phyloP scores from a whole-genome alignment of 805 yeast genomes.

The Ogataea kodamae region DNA sequence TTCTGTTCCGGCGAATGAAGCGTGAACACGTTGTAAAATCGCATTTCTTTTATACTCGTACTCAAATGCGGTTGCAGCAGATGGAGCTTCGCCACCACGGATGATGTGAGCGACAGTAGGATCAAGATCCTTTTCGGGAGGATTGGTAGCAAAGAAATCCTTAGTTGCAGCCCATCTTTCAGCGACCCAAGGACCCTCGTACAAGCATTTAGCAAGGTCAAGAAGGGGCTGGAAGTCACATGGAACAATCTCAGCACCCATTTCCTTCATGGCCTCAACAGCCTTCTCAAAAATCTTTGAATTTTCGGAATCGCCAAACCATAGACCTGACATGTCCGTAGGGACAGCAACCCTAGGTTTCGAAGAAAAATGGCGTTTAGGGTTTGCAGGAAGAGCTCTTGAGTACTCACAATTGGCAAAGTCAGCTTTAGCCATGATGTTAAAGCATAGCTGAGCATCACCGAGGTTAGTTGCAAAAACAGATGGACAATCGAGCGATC shows the following conservation, averaged over 20 bases:
- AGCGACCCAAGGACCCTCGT: conserved; percentile 99
- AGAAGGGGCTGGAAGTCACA: conserved; percentile 73
- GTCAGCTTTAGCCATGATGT: conserved; percentile 71
- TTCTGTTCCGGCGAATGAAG: conserved; percentile 58
- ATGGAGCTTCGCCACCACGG: conserved; percentile 68
- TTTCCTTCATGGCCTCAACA: conserved; percentile 45
- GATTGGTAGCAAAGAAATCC: conserved; percentile 66
- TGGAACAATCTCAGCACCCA: conserved; percentile 57
- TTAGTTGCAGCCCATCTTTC: conserved; percentile 85
- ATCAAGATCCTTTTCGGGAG: conserved; percentile 69
- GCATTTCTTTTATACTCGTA: conserved; percentile 85
- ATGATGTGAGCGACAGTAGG: conserved; percentile 80
- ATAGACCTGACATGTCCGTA: conserved; percentile 48
- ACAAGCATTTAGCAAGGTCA: conserved; percentile 80
- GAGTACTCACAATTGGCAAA: conserved; percentile 71
- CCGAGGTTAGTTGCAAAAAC: conserved; percentile 70
- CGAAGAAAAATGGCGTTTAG: conserved; percentile 54
- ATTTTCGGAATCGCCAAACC: conserved; percentile 82
- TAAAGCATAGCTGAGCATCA: conserved; percentile 81
- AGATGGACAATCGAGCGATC: conserved; percentile 89
- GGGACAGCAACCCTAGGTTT: conserved; percentile 78
- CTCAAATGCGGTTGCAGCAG: conserved; percentile 81
- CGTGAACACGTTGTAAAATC: conserved; percentile 61
- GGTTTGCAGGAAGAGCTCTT: conserved; percentile 66
- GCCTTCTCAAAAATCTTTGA: conserved; percentile 65